phyloP scores from a whole-genome alignment of 2,329 filamentous ascomycete genomes.

The Fusarium coffeatum region DNA sequence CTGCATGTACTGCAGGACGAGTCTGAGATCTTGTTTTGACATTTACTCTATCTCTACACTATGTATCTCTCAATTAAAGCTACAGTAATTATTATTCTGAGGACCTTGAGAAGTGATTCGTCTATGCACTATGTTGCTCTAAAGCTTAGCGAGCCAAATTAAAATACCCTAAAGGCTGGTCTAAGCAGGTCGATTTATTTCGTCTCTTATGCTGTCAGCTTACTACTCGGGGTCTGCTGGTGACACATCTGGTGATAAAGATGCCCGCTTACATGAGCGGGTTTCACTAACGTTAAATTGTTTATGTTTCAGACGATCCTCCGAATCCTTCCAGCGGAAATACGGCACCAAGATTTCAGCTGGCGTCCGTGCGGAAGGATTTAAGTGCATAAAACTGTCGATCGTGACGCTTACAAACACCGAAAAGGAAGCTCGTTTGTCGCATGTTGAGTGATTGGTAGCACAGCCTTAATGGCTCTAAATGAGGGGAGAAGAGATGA shows the following conservation, averaged over 20 bases:
- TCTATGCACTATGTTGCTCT: too few relatives aligned
- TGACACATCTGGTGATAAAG: too few relatives aligned
- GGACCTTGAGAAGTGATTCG: too few relatives aligned
- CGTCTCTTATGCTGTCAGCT: neutral
- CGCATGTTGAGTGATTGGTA: neutral
- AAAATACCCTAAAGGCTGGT: neutral
- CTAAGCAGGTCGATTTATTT: neutral
- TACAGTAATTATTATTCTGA: too few relatives aligned
- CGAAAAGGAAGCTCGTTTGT: neutral
- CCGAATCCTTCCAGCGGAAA: neutral
- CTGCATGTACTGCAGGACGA: too few relatives aligned
- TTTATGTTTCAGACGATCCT: neutral
- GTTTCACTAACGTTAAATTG: neutral
- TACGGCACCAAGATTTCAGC: neutral
- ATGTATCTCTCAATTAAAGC: too few relatives aligned
- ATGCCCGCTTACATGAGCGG: neutral
- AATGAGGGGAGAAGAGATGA: neutral
- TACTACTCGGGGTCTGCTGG: too few relatives aligned
- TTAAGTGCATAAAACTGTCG: neutral
- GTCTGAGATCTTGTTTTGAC: too few relatives aligned
- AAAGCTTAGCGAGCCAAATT: neutral
- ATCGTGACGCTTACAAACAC: neutral
- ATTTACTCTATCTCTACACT: too few relatives aligned
- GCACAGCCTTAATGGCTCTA: neutral
- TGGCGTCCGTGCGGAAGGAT: neutral